Evolutionary conservation across 345 rosid genomes (phyloP).

Genomic region (Lepidium aucheri): DNA sequence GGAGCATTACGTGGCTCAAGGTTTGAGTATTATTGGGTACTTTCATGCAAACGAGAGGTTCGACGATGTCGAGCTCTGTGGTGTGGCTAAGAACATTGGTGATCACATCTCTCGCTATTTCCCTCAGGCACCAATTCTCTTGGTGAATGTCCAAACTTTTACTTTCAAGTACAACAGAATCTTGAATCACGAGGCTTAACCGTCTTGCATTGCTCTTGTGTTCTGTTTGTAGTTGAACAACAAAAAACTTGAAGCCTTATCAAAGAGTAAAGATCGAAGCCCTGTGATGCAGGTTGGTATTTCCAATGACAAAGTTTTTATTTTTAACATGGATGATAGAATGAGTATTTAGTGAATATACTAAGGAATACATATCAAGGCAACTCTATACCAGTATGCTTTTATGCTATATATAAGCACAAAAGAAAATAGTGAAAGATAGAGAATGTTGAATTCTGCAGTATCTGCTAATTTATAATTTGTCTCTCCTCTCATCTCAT

Average conservation of each 20-base stretch:
- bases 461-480: not conserved
- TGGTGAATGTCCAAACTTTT: constrained; percentile 37
- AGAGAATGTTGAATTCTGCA: not conserved
- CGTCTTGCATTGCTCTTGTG: not conserved
- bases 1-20: constrained; percentile 66
- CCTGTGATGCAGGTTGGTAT: constrained; percentile 78
- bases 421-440: not conserved
- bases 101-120: constrained; percentile 85
- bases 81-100: constrained; percentile 76
- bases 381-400: not conserved
- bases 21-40: constrained; percentile 75
- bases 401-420: not conserved
- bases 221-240: constrained; percentile 52
- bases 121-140: constrained; percentile 63
- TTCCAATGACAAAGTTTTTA: not conserved
- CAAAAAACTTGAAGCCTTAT: constrained; percentile 68
- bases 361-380: not conserved
- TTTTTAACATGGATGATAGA: not conserved
- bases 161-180: not conserved
- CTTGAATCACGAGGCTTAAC: not conserved
- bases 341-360: not conserved
- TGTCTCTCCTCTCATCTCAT: not conserved
- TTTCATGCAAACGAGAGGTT: constrained; percentile 93
- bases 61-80: constrained; percentile 63
- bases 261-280: constrained; percentile 54